These are phyloP conservation scores for Trifolium repens DNA, from an alignment of 306 rosid genomes.

Conservation along the genomic window DNA sequence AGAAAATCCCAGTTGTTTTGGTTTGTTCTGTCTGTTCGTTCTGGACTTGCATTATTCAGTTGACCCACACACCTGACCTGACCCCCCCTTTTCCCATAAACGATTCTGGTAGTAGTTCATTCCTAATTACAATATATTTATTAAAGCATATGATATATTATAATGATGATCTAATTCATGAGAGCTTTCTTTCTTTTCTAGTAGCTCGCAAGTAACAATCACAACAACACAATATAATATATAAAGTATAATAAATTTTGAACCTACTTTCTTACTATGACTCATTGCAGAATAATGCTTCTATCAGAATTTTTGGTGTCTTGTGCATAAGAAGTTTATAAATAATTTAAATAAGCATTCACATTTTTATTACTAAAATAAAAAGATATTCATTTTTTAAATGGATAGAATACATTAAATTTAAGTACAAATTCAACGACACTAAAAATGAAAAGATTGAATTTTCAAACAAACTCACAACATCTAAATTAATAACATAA, in stretches of 20 bases:
- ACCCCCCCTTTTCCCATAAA: background rate
- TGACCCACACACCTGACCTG: background rate
- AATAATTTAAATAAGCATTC: background rate
- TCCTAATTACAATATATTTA: background rate
- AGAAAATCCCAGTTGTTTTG: constrained; percentile 9
- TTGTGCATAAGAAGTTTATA: background rate
- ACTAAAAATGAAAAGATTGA: too few species aligned
- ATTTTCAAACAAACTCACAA: too few species aligned
- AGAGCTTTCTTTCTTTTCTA: background rate
- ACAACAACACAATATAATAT: background rate
- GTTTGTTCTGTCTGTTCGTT: background rate
- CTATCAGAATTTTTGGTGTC: background rate
- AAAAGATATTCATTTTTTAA: too few species aligned
- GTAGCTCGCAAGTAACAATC: background rate
- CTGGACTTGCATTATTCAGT: background rate
- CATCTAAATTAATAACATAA: too few species aligned
- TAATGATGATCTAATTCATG: background rate
- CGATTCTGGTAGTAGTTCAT: background rate
- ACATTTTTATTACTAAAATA: background rate
- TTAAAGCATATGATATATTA: background rate
- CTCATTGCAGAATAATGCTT: background rate
- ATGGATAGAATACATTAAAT: too few species aligned
- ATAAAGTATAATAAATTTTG: background rate
- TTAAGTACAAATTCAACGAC: too few species aligned
- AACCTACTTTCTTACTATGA: background rate